Base-by-base conservation (phyloP, 1,139 yeast genomes). In the Candida sp. region DNA sequence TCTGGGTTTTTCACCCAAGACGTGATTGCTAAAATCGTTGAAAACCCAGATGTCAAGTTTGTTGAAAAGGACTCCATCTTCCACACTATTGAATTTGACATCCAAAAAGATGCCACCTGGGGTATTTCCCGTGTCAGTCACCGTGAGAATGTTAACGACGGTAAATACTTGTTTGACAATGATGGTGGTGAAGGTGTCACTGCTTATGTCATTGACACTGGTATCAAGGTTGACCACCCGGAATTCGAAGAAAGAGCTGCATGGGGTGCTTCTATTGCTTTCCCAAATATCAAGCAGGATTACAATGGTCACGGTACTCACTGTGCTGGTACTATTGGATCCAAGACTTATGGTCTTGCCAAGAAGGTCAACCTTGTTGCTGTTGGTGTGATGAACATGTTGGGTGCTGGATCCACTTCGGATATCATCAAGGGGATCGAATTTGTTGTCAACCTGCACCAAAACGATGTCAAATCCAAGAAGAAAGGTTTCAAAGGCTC, bases 241-340 rank as follows among this genome's bases (percentile, higher is more conserved):
- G 96, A 92, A 65, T 92, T 93, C 65, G 93, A 80, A 51, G 97
- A 97, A 55, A 88, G 99, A 72, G 99, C 98, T 56, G 66, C 63
- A 45, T 93, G 98, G 98, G 98, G 98, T 63, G 83, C 86, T 63
- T 92, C 98, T 44, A 80, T 94, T 59, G 97, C 98, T 50, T 66
- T 72, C 44, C 94, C 91, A 60, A 97, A 93, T 67, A 80, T 78
- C 46, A 97, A 93, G 64, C 68, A 75, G 47, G 98, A 94, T 69
- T 96, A 96, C 50, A 93, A 93, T 68, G 99, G 98, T 49, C 99
- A 94, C 75, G 96, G 96, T 56, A 88, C 96, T 52, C 96, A 89
- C 67, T 88, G 93, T 79, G 93, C 96, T 27, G 96, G 96, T 72
- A 86, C 91, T 47, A 86, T 88, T 64, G 96, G 86, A 37, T 86